These are phyloP conservation scores for Saururus chinensis DNA, from an alignment of 164 flowering plant genomes.

Conservation along the genomic window DNA sequence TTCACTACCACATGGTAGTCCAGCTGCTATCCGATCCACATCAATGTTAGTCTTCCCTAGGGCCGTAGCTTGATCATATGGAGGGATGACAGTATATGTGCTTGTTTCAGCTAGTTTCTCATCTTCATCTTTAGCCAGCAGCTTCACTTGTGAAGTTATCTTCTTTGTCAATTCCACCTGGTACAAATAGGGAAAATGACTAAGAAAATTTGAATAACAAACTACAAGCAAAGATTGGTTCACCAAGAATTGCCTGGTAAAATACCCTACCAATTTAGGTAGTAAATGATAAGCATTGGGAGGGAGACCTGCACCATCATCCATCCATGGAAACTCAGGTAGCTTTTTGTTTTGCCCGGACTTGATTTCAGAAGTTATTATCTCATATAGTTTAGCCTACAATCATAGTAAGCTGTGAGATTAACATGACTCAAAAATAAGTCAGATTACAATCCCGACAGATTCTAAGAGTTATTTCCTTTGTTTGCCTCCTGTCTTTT, in stretches of 20 bases:
- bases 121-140: constrained; percentile 84
- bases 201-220: background rate
- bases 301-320: constrained; percentile 92
- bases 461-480: no score
- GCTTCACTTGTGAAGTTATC: constrained; percentile 87
- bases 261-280: constrained; percentile 56
- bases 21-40: constrained; percentile 92
- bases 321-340: constrained; percentile 81
- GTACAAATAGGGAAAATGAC: background rate
- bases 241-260: background rate
- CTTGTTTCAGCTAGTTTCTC: constrained; percentile 61
- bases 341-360: constrained; percentile 29
- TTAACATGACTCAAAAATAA: background rate
- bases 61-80: constrained; percentile 98
- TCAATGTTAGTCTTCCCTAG: constrained; percentile 94
- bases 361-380: constrained; percentile 58
- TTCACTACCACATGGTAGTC: constrained; percentile 98
- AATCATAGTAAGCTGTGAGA: background rate
- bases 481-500: no score
- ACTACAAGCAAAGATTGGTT: background rate
- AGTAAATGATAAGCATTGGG: constrained; percentile 68
- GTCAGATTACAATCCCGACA: no score
- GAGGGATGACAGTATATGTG: constrained; percentile 63
- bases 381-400: constrained; percentile 87
- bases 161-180: constrained; percentile 80